A percentile compares a stretch with the other conserved stretches of the same genome.
Conservation (phyloP, 768 basidiomycete species). For the Russula ochroleuca region DNA sequence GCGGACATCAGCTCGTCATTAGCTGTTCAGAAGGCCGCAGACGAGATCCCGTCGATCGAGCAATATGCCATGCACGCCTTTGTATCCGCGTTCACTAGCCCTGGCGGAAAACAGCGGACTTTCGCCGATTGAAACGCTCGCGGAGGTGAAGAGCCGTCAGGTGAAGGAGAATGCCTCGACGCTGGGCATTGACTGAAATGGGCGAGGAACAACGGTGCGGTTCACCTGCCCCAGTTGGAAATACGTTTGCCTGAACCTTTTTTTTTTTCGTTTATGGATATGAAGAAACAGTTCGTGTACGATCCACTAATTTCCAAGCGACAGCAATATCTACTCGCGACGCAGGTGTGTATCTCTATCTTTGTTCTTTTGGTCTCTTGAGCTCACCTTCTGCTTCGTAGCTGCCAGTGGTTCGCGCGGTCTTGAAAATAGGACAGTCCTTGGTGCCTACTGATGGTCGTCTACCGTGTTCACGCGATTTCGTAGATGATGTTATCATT, state of each 20-base stretch:
- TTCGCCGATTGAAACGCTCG: slow-evolving; percentile 94
- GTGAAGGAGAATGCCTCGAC: slow-evolving; percentile 78
- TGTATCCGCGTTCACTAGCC: slow-evolving; percentile 88
- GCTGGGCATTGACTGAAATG: slow-evolving; percentile 91
- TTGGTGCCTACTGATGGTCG: slow-evolving; percentile 2
- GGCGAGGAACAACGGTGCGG: slow-evolving; percentile 77
- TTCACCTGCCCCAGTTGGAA: background rate
- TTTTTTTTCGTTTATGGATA: slow-evolving; percentile 54
- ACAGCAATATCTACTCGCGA: slow-evolving; percentile 96
- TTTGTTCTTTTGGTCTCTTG: slow-evolving; percentile 7
- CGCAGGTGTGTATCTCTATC: slow-evolving; percentile 56
- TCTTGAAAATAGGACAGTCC: slow-evolving; percentile 76
- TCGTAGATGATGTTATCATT: slow-evolving; percentile 70
- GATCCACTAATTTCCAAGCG: slow-evolving; percentile 97
- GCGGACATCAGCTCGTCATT: slow-evolving; percentile 95
- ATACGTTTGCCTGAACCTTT: background rate
- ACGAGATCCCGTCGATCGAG: slow-evolving; percentile 96
- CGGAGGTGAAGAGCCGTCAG: slow-evolving; percentile 91
- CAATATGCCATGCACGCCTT: slow-evolving; percentile 99
- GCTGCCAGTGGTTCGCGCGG: slow-evolving; percentile 82
- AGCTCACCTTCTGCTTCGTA: slow-evolving; percentile 31
- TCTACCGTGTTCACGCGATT: slow-evolving; percentile 9
- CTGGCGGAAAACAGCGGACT: slow-evolving; percentile 97
- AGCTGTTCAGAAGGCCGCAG: slow-evolving; percentile 90
- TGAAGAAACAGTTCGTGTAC: slow-evolving; percentile 96